Conservation (phyloP, 2,329 filamentous ascomycete genomes). For the Triangularia verruculosa region DNA sequence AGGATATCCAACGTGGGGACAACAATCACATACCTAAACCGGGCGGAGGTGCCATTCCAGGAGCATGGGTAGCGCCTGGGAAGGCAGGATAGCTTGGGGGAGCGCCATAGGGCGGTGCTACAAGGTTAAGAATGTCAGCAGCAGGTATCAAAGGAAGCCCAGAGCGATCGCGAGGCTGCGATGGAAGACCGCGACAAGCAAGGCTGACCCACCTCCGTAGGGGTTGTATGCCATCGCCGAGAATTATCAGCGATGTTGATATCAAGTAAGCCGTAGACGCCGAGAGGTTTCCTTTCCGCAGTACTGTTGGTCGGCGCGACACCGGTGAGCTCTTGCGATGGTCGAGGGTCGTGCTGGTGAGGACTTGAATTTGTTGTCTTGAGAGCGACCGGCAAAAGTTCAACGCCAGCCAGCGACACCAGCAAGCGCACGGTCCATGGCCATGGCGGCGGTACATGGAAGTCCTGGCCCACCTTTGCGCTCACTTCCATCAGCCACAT, state of each 20-base stretch:
- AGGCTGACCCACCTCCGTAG: conserved; percentile 49
- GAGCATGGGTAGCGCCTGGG: conserved; percentile 56
- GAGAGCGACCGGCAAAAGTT: conserved; percentile 21
- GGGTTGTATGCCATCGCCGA: conserved; percentile 56
- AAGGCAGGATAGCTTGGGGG: conserved; percentile 72
- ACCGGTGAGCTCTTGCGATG: neutral
- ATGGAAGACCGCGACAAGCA: neutral
- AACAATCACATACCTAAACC: conserved; percentile 69
- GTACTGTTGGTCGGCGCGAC: neutral
- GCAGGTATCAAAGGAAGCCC: neutral
- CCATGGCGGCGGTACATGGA: neutral
- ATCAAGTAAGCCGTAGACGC: neutral
- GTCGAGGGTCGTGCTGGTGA: neutral
- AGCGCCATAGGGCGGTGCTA: conserved; percentile 64
- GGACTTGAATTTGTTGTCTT: conserved; percentile 1
- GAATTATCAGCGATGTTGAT: neutral
- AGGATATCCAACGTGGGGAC: conserved; percentile 8
- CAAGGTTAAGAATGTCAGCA: conserved; percentile 10
- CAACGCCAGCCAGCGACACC: conserved; percentile 1
- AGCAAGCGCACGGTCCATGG: neutral
- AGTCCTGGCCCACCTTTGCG: neutral
- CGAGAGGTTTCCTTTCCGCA: neutral
- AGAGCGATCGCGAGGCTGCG: conserved; percentile 2
- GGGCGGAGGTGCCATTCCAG: conserved; percentile 73
- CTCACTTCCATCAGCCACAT: neutral